Base-by-base conservation (phyloP, 108 stramenopile genomes). In the Skeletonema grethae region DNA sequence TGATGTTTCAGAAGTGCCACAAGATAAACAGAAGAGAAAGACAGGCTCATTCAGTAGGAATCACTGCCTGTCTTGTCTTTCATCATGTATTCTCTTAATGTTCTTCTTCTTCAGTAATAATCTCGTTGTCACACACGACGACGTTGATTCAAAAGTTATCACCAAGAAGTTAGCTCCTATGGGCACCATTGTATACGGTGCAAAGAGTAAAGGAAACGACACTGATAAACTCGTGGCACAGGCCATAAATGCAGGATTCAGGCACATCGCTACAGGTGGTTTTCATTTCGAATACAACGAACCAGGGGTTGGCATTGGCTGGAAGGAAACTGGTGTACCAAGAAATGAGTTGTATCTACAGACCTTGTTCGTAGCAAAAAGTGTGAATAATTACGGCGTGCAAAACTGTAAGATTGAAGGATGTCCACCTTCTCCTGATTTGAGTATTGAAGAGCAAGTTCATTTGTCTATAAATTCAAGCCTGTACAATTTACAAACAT, bases 251-350 rank as follows among this genome's bases (percentile, higher is more conserved):
- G 38, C 57, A 16, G 82, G 82, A 5, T 82, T 82, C 58, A 73
- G 82, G 2, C 82, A 82, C 50, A 79, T 82, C 48, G 82, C 74
- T 20, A 82, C 82, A 12, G 71, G 81, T 22, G 73, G 69, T 9
- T 78, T 79, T 43, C 82, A 83, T 48, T 11, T 4, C 7, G 67
- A 75, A 63, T 71, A 80, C 79, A 79, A 83, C 48, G 82, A 83
- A 66, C 20, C 61, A 32, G 82, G 68, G 16, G 82, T 83, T 18
- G 82, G 82, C 2, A 41, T 57, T 7, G 82, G 82, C 24, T 83
- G 78, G 79, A 79, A 50, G 22, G 72, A 82, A 30, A 66, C 67
- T 43, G 82, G 79, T 1, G 28, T 83, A 12, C 72, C 43, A 3
- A 65, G 82, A 5, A 43, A 69, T 15, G 82, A 83, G 32, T 28